Conservation (phyloP, 768 basidiomycete species). For the Suillus clintonianus region DNA sequence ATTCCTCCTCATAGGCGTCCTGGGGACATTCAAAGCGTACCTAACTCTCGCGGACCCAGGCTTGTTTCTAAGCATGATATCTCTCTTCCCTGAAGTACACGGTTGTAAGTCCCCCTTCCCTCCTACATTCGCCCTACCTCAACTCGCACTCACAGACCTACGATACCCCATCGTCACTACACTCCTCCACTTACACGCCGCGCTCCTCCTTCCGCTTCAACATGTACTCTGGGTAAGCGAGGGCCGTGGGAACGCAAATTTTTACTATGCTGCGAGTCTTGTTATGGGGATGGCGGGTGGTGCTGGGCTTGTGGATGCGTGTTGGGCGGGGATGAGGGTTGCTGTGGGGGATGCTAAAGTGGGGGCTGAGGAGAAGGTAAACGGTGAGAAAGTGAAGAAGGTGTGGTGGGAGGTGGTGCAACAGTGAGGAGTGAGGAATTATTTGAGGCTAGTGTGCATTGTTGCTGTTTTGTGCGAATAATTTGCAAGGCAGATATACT, state of each 20-base stretch:
- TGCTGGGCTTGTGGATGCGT: constrained; percentile 76
- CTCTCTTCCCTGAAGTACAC: constrained; percentile 82
- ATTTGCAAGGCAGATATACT: not conserved
- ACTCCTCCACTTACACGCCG: constrained; percentile 81
- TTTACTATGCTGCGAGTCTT: constrained; percentile 94
- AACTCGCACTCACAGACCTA: constrained; percentile 54
- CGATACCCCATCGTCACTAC: constrained; percentile 83
- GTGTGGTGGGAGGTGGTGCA: constrained; percentile 28
- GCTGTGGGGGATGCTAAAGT: constrained; percentile 57
- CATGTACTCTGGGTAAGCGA: constrained; percentile 89
- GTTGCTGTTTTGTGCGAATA: not conserved
- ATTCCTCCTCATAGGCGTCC: constrained; percentile 73
- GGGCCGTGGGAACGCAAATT: constrained; percentile 96
- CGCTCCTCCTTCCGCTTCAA: constrained; percentile 86
- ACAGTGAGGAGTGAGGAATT: constrained; percentile 14
- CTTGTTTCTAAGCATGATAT: constrained; percentile 78
- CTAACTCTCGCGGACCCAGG: constrained; percentile 89
- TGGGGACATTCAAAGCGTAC: constrained; percentile 89
- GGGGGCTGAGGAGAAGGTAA: constrained; percentile 39
- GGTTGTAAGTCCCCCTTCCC: constrained; percentile 57
- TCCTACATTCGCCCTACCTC: not conserved
- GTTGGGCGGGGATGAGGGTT: constrained; percentile 81
- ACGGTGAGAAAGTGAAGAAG: constrained; percentile 33
- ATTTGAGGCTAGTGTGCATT: not conserved
- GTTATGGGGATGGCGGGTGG: constrained; percentile 91